These are phyloP conservation scores for Talaromyces stipitatus DNA, from an alignment of 495 filamentous ascomycete species.

Conservation along the genomic window DNA sequence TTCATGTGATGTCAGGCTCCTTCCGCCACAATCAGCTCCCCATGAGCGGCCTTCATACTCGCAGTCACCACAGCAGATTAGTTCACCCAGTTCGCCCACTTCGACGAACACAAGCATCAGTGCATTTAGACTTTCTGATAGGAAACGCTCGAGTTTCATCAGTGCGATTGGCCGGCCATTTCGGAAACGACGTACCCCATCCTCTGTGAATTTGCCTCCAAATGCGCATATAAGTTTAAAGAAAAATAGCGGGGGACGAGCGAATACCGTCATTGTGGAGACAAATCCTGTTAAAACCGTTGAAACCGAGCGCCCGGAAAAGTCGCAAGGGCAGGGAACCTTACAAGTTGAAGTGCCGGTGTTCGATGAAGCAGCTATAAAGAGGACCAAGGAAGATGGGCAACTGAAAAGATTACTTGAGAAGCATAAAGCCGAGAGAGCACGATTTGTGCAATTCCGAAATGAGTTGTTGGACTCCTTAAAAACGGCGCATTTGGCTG, in stretches of 20 bases:
- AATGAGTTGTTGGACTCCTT: conserved; percentile 23
- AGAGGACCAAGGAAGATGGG: conserved; percentile 35
- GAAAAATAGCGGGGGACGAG: conserved; percentile 15
- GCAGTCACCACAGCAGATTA: neutral
- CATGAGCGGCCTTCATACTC: neutral
- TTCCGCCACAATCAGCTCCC: conserved; percentile 7
- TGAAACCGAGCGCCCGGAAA: neutral
- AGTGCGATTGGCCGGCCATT: conserved; percentile 32
- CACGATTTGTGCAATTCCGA: conserved; percentile 50
- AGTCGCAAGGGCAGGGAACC: conserved; percentile 3
- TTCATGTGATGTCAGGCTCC: conserved; percentile 27
- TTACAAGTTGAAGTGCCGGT: conserved; percentile 30
- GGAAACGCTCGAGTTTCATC: conserved; percentile 29
- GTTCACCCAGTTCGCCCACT: neutral
- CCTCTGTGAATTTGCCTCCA: conserved; percentile 21
- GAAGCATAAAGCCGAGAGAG: conserved; percentile 49
- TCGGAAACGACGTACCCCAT: conserved; percentile 30
- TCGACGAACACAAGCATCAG: conserved; percentile 9
- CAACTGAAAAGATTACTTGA: conserved; percentile 45
- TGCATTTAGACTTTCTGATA: conserved; percentile 20
- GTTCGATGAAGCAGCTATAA: conserved; percentile 28
- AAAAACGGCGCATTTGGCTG: conserved; percentile 25
- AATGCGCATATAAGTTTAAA: conserved; percentile 22
- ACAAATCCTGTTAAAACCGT: conserved; percentile 6
- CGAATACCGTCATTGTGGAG: conserved; percentile 26